These are phyloP conservation scores for Elongisporangium prolatum DNA, from an alignment of 352 stramenopile genomes.

Conservation along the genomic window DNA sequence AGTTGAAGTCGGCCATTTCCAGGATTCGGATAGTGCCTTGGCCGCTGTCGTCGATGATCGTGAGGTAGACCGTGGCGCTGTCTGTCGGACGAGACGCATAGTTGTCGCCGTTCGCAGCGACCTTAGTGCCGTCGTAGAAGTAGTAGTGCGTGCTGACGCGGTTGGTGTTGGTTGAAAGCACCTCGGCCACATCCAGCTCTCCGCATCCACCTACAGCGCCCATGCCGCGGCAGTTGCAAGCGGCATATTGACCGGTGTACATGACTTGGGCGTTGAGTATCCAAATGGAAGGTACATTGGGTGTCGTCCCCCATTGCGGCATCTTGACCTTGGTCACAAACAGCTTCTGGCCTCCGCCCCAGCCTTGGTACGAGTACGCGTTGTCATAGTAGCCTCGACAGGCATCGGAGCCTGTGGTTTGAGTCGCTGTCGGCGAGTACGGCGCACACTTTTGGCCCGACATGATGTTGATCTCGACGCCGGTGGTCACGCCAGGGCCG, in stretches of 20 bases:
- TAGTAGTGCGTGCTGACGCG: conserved; percentile 63
- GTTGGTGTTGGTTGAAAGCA: conserved; percentile 47
- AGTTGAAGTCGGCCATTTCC: conserved; percentile 48
- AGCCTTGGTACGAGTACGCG: conserved; percentile 54
- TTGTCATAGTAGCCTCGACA: not conserved
- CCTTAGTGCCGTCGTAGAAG: conserved; percentile 43
- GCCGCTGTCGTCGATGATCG: conserved; percentile 49
- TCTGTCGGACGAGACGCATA: conserved; percentile 31
- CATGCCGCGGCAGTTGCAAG: conserved; percentile 63
- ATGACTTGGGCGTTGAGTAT: conserved; percentile 56
- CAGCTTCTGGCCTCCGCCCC: conserved; percentile 57
- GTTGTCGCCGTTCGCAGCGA: conserved; percentile 35
- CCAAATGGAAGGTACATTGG: conserved; percentile 50
- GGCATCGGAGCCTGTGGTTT: no score
- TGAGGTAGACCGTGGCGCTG: conserved; percentile 43
- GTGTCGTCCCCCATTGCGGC: conserved; percentile 17
- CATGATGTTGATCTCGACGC: conserved; percentile 70
- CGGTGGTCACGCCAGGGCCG: conserved; percentile 41
- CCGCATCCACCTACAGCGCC: conserved; percentile 44
- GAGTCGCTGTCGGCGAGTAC: not conserved
- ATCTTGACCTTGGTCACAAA: conserved; percentile 65
- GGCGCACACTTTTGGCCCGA: conserved; percentile 28
- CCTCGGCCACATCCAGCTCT: conserved; percentile 65
- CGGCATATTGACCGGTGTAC: conserved; percentile 45
- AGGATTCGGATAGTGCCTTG: conserved; percentile 58